These are phyloP conservation scores for Kingdonia uniflora DNA, from an alignment of 164 flowering plant species.

Conservation along the genomic window DNA sequence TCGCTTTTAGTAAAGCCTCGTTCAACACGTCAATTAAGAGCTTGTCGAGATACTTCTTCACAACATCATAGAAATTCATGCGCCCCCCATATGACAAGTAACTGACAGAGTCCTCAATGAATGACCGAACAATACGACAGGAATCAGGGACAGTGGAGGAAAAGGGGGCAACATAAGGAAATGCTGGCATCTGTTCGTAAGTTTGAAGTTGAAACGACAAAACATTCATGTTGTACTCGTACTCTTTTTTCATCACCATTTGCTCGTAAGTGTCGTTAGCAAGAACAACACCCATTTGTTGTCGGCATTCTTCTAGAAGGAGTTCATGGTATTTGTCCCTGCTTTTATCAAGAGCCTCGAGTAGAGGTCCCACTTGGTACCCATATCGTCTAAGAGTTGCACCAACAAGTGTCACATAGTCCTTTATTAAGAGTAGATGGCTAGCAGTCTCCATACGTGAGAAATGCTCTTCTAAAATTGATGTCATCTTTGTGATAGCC, in stretches of 20 bases:
- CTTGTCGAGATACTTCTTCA: slow-evolving; percentile 68
- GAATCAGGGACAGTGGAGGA: slow-evolving; percentile 77
- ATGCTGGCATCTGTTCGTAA: slow-evolving; percentile 74
- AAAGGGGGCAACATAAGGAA: slow-evolving; percentile 86
- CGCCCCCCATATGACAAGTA: slow-evolving; percentile 69
- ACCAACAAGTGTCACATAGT: slow-evolving; percentile 75
- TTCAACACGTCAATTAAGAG: slow-evolving; percentile 77
- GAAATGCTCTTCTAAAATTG: slow-evolving; percentile 60
- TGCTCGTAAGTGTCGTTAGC: slow-evolving; percentile 65
- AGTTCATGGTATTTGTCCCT: slow-evolving; percentile 78
- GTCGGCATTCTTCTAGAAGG: slow-evolving; percentile 66
- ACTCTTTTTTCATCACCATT: slow-evolving; percentile 72
- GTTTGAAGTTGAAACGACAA: slow-evolving; percentile 60
- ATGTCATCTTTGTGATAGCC: slow-evolving; percentile 54
- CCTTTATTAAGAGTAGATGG: slow-evolving; percentile 77
- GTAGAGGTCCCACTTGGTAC: slow-evolving; percentile 60
- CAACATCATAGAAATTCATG: slow-evolving; percentile 44
- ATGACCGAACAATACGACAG: slow-evolving; percentile 73
- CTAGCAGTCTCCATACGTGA: slow-evolving; percentile 64
- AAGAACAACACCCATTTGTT: slow-evolving; percentile 47
- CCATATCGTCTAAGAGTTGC: slow-evolving; percentile 74
- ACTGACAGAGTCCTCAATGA: slow-evolving; percentile 73
- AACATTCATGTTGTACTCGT: slow-evolving; percentile 66
- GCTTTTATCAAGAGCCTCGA: slow-evolving; percentile 53
- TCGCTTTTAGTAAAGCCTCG: slow-evolving; percentile 46